Conservation (phyloP, 176 grass and related monocot genomes). For the Oryza australiensis region DNA sequence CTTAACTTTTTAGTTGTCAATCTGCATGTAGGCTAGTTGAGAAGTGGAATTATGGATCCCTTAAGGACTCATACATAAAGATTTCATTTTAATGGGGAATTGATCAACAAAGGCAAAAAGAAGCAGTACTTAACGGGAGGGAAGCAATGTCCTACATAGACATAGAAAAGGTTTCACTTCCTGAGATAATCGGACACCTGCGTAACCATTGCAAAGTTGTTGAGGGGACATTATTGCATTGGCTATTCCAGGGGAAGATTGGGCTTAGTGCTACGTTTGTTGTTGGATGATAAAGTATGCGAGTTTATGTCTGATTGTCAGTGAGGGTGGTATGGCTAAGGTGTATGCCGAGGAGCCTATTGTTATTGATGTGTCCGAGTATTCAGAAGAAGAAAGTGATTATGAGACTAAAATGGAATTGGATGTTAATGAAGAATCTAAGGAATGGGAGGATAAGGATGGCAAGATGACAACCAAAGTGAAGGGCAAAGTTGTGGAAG, state of each 20-base stretch:
- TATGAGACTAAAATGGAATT: not conserved
- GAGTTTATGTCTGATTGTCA: not conserved
- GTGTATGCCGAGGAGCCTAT: not conserved
- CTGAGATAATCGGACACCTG: not conserved
- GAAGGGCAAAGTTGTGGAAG: no score
- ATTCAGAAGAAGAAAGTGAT: not conserved
- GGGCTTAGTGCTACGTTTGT: not conserved
- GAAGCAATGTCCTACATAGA: slow-evolving; percentile 3
- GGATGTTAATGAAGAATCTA: not conserved
- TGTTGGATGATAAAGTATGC: not conserved
- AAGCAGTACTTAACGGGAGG: not conserved
- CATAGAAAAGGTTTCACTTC: not conserved
- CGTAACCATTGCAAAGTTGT: not conserved
- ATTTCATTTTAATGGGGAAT: not conserved
- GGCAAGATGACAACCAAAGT: no score
- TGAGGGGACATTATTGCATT: not conserved
- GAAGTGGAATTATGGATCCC: no score
- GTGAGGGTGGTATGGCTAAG: not conserved
- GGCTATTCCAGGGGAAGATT: not conserved
- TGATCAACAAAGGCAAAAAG: not conserved
- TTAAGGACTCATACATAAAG: not conserved
- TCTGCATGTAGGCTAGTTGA: no score
- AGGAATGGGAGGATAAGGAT: not conserved
- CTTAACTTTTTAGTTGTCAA: no score
- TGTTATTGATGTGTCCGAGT: not conserved